Percentiles rank a stretch among this genome's conserved stretches.
These are phyloP conservation scores for Schizophyllum amplum DNA, from an alignment of 1,284 basidiomycete genomes.

Conservation along the genomic window DNA sequence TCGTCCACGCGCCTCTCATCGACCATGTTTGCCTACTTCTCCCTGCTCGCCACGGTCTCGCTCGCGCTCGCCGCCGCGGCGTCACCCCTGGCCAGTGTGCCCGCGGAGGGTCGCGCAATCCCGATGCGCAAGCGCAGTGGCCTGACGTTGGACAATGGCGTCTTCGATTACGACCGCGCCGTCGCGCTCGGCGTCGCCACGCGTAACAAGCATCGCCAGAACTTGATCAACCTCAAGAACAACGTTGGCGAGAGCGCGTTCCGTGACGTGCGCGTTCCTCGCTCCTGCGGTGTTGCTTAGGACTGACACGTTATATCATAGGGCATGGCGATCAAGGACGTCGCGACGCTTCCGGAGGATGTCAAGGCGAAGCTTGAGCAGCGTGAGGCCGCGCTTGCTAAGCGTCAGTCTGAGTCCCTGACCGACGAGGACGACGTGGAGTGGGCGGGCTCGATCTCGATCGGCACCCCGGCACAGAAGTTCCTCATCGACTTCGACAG, in stretches of 20 bases:
- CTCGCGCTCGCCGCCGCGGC: conserved; percentile 4
- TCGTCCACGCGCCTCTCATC: too few species aligned
- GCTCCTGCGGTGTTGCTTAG: background rate
- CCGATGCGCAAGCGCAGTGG: conserved; percentile 11
- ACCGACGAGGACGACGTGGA: conserved; percentile 5
- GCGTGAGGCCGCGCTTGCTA: background rate
- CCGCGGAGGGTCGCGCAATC: conserved; percentile 2
- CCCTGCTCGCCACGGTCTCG: conserved; percentile 3
- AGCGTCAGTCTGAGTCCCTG: conserved; percentile 5
- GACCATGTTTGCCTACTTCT: conserved; percentile 4
- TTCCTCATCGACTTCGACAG: conserved; percentile 8
- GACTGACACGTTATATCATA: background rate
- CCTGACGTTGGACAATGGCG: conserved; percentile 16
- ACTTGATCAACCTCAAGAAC: conserved; percentile 17
- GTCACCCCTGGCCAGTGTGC: background rate
- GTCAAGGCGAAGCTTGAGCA: conserved; percentile 2
- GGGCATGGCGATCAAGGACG: conserved; percentile 3
- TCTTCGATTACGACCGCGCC: conserved; percentile 18
- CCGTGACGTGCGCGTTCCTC: conserved; percentile 6
- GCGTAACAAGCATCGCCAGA: conserved; percentile 20
- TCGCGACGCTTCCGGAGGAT: conserved; percentile 1
- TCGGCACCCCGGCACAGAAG: conserved; percentile 4
- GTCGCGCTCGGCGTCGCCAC: conserved; percentile 11
- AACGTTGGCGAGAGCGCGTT: conserved; percentile 16
- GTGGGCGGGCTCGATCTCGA: conserved; percentile 6